phyloP scores from a whole-genome alignment of 257 asterid genomes.

The Leonotis leonurus region DNA sequence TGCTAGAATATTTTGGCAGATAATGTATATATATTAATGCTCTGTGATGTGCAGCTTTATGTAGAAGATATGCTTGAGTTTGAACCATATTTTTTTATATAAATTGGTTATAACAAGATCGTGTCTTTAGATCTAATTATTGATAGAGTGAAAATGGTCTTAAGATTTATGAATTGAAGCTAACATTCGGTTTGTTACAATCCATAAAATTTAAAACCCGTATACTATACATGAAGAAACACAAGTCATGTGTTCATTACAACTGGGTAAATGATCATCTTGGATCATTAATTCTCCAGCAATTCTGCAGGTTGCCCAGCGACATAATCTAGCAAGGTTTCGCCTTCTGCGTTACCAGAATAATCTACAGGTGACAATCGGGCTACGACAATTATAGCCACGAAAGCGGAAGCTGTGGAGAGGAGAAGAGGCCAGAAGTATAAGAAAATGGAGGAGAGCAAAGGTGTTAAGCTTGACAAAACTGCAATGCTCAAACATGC shows the following conservation, averaged over 20 bases:
- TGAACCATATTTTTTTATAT: too few relatives aligned
- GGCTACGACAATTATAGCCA: neutral
- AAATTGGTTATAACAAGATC: too few relatives aligned
- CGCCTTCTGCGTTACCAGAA: neutral
- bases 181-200: too few relatives aligned
- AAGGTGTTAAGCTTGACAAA: neutral
- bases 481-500: neutral
- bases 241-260: too few relatives aligned
- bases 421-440: slow-evolving; percentile 10
- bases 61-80: neutral
- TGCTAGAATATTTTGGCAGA: neutral
- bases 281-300: neutral
- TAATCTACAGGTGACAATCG: neutral
- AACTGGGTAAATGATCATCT: too few relatives aligned
- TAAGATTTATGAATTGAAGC: too few relatives aligned
- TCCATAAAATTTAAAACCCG: too few relatives aligned
- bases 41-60: neutral
- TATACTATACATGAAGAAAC: too few relatives aligned
- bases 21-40: neutral
- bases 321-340: neutral
- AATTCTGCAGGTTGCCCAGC: neutral
- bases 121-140: too few relatives aligned
- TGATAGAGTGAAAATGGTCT: too few relatives aligned
- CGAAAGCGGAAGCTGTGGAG: slow-evolving; percentile 1
- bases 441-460: neutral